These are phyloP conservation scores for Ormosia emarginata DNA, from an alignment of 306 rosid genomes.

Conservation along the genomic window DNA sequence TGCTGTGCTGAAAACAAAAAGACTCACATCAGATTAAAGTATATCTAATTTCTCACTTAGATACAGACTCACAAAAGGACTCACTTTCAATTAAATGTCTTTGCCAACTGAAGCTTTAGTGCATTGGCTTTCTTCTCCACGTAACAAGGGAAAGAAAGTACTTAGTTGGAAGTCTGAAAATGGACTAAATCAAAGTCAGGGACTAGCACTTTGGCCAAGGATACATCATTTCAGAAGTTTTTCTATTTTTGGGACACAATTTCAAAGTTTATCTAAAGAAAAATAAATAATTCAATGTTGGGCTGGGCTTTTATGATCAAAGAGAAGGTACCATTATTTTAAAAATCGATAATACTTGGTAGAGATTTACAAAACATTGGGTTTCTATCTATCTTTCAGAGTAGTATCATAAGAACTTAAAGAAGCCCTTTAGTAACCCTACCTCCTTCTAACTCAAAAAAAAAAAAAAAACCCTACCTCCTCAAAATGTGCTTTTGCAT, in stretches of 20 bases:
- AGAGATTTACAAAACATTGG: no score
- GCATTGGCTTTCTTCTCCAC: conserved; percentile 72
- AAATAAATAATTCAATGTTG: neutral
- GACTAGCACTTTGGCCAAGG: neutral
- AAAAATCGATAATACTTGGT: no score
- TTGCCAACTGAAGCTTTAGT: conserved; percentile 76
- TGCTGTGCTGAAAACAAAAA: conserved; percentile 23
- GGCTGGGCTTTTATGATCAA: neutral
- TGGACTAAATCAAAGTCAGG: conserved; percentile 9
- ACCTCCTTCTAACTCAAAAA: neutral
- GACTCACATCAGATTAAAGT: neutral
- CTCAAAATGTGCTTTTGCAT: neutral
- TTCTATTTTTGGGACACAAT: no score
- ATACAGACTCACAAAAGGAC: no score
- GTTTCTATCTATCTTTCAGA: no score
- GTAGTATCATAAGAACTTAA: no score
- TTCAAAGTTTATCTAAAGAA: no score
- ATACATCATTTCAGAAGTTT: neutral
- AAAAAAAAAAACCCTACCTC: neutral
- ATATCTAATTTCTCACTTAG: no score
- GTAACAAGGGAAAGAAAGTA: conserved; percentile 44
- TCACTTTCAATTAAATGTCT: no score
- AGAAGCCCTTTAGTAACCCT: no score
- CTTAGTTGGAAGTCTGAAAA: conserved; percentile 30
- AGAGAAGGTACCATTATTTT: neutral